Conservation (phyloP, 108 stramenopile genomes). For the Thalassiosira profunda region DNA sequence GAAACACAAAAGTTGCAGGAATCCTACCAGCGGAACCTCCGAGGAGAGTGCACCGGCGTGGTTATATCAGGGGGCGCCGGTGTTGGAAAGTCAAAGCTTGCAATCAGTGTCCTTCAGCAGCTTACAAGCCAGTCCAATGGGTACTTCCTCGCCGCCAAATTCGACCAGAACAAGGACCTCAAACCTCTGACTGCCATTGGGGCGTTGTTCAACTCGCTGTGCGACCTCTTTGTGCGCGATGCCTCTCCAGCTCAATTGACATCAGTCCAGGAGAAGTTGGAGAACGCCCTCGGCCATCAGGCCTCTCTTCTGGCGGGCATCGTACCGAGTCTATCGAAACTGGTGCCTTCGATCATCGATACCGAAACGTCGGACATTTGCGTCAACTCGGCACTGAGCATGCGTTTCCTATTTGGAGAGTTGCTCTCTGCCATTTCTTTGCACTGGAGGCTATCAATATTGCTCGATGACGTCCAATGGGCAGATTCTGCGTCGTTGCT, state of each 20-base stretch:
- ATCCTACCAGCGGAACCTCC: constrained; percentile 2
- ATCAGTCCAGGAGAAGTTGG: background rate
- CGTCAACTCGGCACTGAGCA: constrained; percentile 10
- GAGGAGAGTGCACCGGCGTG: constrained; percentile 1
- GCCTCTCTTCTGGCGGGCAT: constrained; percentile 4
- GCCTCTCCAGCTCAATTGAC: constrained; percentile 3
- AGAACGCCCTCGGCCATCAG: constrained; percentile 6
- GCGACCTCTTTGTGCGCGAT: constrained; percentile 7
- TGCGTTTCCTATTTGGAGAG: constrained; percentile 11
- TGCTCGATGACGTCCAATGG: constrained; percentile 25
- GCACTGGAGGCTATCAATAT: constrained; percentile 7
- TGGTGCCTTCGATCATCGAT: background rate
- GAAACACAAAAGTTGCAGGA: constrained; percentile 8
- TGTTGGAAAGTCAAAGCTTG: constrained; percentile 33
- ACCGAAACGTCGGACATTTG: background rate
- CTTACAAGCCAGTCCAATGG: background rate
- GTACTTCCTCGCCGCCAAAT: constrained; percentile 22
- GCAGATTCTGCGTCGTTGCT: constrained; percentile 17
- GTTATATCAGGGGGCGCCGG: constrained; percentile 18
- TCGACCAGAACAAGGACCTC: constrained; percentile 24
- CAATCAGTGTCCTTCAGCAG: background rate
- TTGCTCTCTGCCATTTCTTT: constrained; percentile 2
- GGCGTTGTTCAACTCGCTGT: constrained; percentile 12
- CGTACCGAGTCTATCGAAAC: constrained; percentile 16
- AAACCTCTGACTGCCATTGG: constrained; percentile 15